Evolutionary conservation across 1,139 yeast genomes (phyloP), one percentile per base, ranked within the genome.

Genomic region (Sugiyamaella japonica): DNA sequence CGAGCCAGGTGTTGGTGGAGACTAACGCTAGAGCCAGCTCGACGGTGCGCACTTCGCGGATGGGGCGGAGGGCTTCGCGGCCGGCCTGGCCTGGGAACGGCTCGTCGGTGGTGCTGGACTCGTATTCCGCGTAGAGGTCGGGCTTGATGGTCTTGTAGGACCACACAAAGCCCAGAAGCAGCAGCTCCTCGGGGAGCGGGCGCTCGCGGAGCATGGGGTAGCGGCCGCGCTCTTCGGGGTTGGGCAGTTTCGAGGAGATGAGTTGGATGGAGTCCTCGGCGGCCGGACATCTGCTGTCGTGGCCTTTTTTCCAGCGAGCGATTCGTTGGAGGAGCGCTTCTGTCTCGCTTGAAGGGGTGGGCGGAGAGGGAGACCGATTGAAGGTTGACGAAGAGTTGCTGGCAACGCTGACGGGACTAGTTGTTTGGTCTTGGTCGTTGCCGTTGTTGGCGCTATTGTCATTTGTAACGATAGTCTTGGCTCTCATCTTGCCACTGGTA

Each of bases 61-160:
- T 56, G 9, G 59, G 57, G 17, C 52, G 49, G 31, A 56, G 43
- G 15, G 42, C 43, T 9, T 50, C 48, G 16, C 48, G 48, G n/a
- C 62, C 62, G 2, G 61, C 56, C 20, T 57, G 56, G 1, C 63
- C 61, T 7, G 63, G 63, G 50, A 55, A 59, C 25, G 56, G 60
- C 39, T 60, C 61, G 49, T 61, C 63, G 17, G 57, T 60, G 7
- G 61, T 57, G 17, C 54, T 47, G 3, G 57, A 54, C 29, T 56
- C 60, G 41, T 52, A 53, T 12, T 59, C 60, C 16, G 56, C 37
- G 31, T 56, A 53, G 16, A 55, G 46, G 32, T 47, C 49, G 10
- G 28, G 29, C 8, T 53, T 50, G 16, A 48, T 53, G n/a, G 51
- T 55, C 8, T 52, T 55, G 28, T 46, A 52, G 37, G 58, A 54